These are phyloP conservation scores for Phaffia australis DNA, from an alignment of 768 basidiomycete species.

Conservation along the genomic window DNA sequence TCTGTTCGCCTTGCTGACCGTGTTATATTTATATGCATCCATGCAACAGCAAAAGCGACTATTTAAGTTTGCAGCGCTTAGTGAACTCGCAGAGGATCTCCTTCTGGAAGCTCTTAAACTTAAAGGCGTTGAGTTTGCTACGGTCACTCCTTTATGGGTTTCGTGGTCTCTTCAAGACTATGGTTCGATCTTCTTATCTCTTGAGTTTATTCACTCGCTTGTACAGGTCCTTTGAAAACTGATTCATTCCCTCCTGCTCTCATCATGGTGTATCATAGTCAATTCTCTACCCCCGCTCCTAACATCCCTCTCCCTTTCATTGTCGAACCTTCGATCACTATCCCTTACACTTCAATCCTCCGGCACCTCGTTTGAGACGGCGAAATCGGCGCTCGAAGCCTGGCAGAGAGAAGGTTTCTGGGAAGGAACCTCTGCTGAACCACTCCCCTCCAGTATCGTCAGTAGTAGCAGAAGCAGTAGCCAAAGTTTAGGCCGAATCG, in stretches of 20 bases:
- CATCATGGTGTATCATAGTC: not conserved
- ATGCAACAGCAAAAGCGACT: slow-evolving; percentile 18
- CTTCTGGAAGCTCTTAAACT: slow-evolving; percentile 12
- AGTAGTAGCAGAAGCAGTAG: not conserved
- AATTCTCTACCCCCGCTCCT: slow-evolving; percentile 11
- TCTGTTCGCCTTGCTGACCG: not conserved
- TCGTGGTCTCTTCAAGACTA: slow-evolving; percentile 20
- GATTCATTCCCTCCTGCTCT: not conserved
- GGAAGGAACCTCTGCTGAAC: not conserved
- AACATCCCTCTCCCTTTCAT: slow-evolving; percentile 15
- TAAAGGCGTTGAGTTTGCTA: slow-evolving; percentile 10
- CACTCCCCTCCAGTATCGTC: not conserved
- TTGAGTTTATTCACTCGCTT: not conserved
- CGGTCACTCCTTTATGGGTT: slow-evolving; percentile 16
- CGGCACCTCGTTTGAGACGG: not conserved
- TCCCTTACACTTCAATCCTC: not conserved
- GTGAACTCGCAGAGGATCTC: slow-evolving; percentile 7
- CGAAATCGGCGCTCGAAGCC: slow-evolving; percentile 6
- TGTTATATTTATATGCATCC: not conserved
- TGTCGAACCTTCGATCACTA: not conserved
- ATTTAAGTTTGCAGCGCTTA: slow-evolving; percentile 3
- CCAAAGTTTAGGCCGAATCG: not conserved
- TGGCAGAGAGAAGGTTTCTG: slow-evolving; percentile 18
- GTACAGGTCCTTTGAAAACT: slow-evolving; percentile 3
- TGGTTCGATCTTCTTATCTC: slow-evolving; percentile 6